A percentile compares a stretch with the other conserved stretches of the same genome.
phyloP scores from a whole-genome alignment of 441 rosid genomes.

The Pelargonium myrrhifolium region DNA sequence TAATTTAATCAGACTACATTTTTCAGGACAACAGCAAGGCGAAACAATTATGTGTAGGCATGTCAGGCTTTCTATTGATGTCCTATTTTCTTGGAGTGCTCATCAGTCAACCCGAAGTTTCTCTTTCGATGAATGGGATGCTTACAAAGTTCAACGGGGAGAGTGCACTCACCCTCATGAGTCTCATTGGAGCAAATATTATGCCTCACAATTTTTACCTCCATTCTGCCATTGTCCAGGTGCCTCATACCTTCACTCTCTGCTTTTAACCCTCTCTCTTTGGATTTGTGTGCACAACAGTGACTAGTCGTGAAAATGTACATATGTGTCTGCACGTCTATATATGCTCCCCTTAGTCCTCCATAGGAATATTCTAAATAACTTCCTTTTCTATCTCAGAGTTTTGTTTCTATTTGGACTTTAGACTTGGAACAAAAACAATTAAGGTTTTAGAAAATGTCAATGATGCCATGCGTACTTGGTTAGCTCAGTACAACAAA shows the following conservation, averaged over 20 bases:
- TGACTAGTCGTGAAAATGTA: too few relatives aligned
- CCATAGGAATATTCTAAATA: background rate
- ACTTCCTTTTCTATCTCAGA: background rate
- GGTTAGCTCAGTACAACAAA: too few relatives aligned
- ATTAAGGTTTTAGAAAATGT: background rate
- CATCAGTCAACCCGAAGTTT: slow-evolving; percentile 70
- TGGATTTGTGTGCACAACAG: too few relatives aligned
- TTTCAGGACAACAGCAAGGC: slow-evolving; percentile 61
- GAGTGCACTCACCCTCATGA: slow-evolving; percentile 70
- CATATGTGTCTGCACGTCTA: background rate
- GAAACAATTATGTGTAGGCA: slow-evolving; percentile 40
- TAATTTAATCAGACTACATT: slow-evolving; percentile 15
- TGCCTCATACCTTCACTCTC: slow-evolving; percentile 20
- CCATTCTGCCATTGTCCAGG: slow-evolving; percentile 84
- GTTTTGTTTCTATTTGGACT: background rate
- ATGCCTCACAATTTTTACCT: slow-evolving; percentile 96
- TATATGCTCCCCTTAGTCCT: background rate
- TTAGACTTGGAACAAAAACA: background rate
- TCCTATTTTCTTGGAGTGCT: slow-evolving; percentile 66
- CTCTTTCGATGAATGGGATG: slow-evolving; percentile 49
- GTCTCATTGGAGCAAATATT: slow-evolving; percentile 96
- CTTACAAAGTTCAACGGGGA: slow-evolving; percentile 59
- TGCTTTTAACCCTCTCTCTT: too few relatives aligned
- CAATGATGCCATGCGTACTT: too few relatives aligned
- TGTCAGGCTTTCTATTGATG: slow-evolving; percentile 52